A percentile compares a stretch with the other conserved stretches of the same genome.
phyloP scores from a whole-genome alignment of 345 rosid genomes.

The Salix udensis region DNA sequence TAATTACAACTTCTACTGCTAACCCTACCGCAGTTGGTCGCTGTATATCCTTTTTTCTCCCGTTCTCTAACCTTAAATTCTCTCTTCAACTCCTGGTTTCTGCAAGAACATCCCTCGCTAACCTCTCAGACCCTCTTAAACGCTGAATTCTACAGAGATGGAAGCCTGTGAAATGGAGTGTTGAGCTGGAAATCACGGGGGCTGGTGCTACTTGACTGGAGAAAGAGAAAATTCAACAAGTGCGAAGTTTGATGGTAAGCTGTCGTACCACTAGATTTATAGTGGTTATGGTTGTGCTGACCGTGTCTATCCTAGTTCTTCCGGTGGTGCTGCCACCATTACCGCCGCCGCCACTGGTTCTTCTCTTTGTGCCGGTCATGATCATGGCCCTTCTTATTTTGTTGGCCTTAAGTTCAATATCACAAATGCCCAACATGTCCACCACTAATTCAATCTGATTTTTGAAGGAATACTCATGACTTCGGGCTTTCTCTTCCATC shows the following conservation, averaged over 20 bases:
- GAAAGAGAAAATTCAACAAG: neutral
- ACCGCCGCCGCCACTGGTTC: slow-evolving; percentile 8
- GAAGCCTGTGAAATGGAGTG: neutral
- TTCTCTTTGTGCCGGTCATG: slow-evolving; percentile 2
- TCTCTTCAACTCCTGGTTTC: neutral
- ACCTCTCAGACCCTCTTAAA: neutral
- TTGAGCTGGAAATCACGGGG: neutral
- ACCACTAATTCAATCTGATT: neutral
- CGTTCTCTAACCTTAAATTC: neutral
- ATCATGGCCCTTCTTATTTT: slow-evolving; percentile 2
- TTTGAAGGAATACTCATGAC: neutral
- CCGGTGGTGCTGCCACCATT: slow-evolving; percentile 7
- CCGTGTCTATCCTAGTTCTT: neutral
- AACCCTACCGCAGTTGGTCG: no score
- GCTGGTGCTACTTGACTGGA: neutral
- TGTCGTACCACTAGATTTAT: neutral
- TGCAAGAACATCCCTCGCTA: neutral
- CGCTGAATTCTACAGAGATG: neutral
- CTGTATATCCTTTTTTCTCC: no score
- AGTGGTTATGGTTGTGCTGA: slow-evolving; percentile 1
- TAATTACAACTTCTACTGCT: neutral
- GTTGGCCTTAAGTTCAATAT: neutral
- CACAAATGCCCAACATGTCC: neutral
- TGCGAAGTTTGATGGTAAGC: neutral
- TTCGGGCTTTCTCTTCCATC: neutral